Conservation (phyloP, 2,329 filamentous ascomycete genomes). For the Ilyonectria robusta region DNA sequence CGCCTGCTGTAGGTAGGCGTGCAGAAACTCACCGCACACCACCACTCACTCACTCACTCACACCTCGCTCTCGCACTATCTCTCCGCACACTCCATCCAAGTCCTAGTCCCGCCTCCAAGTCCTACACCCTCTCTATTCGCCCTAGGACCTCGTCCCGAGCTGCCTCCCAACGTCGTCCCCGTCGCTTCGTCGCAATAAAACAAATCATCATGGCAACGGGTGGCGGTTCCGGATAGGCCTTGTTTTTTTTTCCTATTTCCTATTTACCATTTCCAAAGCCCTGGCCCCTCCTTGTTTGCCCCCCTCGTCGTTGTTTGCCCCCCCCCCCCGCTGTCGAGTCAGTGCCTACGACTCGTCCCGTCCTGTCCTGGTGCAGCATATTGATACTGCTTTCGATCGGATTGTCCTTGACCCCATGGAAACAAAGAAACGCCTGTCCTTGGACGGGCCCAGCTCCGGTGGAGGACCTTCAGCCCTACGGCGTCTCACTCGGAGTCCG, state of each 20-base stretch:
- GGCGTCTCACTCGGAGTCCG: constrained; percentile 50
- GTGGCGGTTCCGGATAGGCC: constrained; percentile 40
- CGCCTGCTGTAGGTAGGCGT: background rate
- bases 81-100: constrained; percentile 31
- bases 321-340: constrained; percentile 16
- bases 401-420: constrained; percentile 42
- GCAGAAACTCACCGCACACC: background rate
- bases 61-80: constrained; percentile 17
- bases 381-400: background rate
- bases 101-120: constrained; percentile 48
- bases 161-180: constrained; percentile 45
- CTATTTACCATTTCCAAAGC: constrained; percentile 14
- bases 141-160: constrained; percentile 45
- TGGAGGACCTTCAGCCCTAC: constrained; percentile 50
- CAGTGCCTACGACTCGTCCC: background rate
- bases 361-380: background rate
- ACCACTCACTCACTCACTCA: background rate
- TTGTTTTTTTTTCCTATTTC: constrained; percentile 16
- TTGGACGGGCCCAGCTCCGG: constrained; percentile 47
- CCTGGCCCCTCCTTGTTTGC: constrained; percentile 27
- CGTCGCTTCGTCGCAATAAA: constrained; percentile 33
- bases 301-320: background rate
- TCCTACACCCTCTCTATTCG: constrained; percentile 51
- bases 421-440: constrained; percentile 50
- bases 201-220: constrained; percentile 45